Percentiles rank a stretch among this genome's conserved stretches.
Evolutionary conservation across 768 basidiomycete species (phyloP).

Genomic region (Phylloporus sp.): DNA sequence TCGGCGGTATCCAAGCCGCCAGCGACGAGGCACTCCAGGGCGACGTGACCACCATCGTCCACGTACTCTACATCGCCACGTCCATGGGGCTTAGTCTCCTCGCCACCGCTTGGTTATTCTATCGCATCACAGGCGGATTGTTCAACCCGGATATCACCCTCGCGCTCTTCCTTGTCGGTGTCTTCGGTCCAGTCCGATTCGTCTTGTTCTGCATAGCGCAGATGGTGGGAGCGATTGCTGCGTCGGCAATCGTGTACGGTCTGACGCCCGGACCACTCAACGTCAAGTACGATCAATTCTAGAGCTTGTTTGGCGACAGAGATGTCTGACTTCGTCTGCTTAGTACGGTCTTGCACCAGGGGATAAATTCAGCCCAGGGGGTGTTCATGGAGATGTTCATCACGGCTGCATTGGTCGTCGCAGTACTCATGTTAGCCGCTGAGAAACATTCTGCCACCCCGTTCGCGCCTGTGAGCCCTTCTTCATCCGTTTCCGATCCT

Average conservation of each 20-base stretch:
- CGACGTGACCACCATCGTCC: constrained; percentile 36
- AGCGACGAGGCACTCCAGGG: constrained; percentile 32
- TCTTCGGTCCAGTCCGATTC: constrained; percentile 51
- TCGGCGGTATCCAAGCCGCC: constrained; percentile 60
- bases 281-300: constrained; percentile 45
- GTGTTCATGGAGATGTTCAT: constrained; percentile 73
- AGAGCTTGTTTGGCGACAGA: constrained; percentile 8
- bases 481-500: neutral
- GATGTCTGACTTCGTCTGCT: constrained; percentile 1
- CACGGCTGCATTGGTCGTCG: constrained; percentile 51
- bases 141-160: constrained; percentile 64
- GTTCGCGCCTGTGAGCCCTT: constrained; percentile 53
- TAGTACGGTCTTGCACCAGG: constrained; percentile 45
- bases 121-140: constrained; percentile 55
- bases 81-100: constrained; percentile 60
- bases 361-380: constrained; percentile 50
- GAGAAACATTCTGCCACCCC: constrained; percentile 65
- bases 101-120: constrained; percentile 65
- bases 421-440: constrained; percentile 69
- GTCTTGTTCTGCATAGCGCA: constrained; percentile 59
- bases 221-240: constrained; percentile 53
- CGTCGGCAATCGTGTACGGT: constrained; percentile 48
- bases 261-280: constrained; percentile 51
- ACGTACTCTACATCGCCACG: constrained; percentile 51
- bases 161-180: constrained; percentile 53